Evolutionary conservation across 2,329 filamentous ascomycete genomes (phyloP), one percentile per base, ranked within the genome.

Genomic region (Fusarium tanahbumbuense): DNA sequence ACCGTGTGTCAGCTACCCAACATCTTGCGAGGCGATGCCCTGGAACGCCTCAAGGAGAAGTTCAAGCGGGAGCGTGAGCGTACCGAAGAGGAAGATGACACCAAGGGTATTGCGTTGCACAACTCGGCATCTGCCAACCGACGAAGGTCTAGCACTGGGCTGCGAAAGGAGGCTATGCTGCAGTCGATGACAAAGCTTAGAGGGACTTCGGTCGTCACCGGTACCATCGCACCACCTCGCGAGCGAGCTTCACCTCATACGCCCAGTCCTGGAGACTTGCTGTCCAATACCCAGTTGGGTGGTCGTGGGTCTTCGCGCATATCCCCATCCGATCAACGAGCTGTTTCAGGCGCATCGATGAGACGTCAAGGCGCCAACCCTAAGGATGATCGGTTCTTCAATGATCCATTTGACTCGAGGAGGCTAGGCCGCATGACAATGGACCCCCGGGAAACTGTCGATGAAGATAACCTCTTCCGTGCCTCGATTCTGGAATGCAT

Each of bases 401-500:
- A 88, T 68, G 85, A 88, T 66, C 88, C 88, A 0, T 90, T 90
- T 64, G 78, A 84, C n/a, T 82, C 82, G 4, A 85, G 85, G 62
- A 82, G 83, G 53, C 82, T 83, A 37, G 81, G 81, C 47, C 84
- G 85, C 47, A 81, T 85, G 34, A 82, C 83, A 8, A 81, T 88
- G 30, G 91, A 93, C 73, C 88, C 91, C 8, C 90, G 94, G 70
- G 94, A 98, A 59, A 92, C 92, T 0, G 82, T 94, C 10, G 93
- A 97, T 70, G 96, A 98, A 77, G 95, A 98, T 74, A 89, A 91
- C 48, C 81, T 97, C 9, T 98, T 99, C 79, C 87, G 97, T 42
- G 91, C 93, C 62, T 97, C 94, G 0, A 93, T 99, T 18, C 82
- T 98, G 23, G 93, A 97, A 72, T 98, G 96, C 77, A 97, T 99